phyloP scores from a whole-genome alignment of 2,329 filamentous ascomycete species.

The Colletotrichum somersetense region DNA sequence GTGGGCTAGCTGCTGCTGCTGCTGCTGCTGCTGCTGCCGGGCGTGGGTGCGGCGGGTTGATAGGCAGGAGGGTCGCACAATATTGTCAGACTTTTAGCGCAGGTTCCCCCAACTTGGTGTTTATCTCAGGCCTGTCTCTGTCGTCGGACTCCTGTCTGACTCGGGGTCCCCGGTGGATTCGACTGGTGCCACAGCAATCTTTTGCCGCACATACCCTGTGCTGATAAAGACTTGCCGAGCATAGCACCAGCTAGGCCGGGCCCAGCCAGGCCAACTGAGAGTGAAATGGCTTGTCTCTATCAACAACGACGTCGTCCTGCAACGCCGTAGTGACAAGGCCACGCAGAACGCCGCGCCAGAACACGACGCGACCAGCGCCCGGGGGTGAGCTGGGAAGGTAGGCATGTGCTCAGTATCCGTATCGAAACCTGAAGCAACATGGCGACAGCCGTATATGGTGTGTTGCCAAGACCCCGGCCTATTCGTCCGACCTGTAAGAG shows the following conservation, averaged over 20 bases:
- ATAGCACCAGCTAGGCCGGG: background rate
- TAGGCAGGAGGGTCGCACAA: conserved; percentile 9
- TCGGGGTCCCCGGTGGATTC: conserved; percentile 38
- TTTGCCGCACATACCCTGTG: conserved; percentile 29
- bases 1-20: background rate
- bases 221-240: conserved; percentile 33
- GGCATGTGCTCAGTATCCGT: conserved; percentile 26
- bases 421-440: conserved; percentile 24
- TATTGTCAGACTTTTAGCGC: conserved; percentile 2
- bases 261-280: conserved; percentile 3
- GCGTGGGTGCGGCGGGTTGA: conserved; percentile 6
- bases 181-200: conserved; percentile 41
- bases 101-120: conserved; percentile 38
- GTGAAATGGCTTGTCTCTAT: conserved; percentile 14
- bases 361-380: conserved; percentile 8
- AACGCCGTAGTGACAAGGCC: conserved; percentile 19
- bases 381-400: conserved; percentile 19
- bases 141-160: conserved; percentile 21
- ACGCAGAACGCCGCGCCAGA: conserved; percentile 8
- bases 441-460: conserved; percentile 32
- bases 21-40: background rate
- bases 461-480: conserved; percentile 31
- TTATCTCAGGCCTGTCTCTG: conserved; percentile 28
- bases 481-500: conserved; percentile 23
- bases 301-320: conserved; percentile 18